These are phyloP conservation scores for Coniella lustricola DNA, from an alignment of 2,329 filamentous ascomycete genomes.

Conservation along the genomic window DNA sequence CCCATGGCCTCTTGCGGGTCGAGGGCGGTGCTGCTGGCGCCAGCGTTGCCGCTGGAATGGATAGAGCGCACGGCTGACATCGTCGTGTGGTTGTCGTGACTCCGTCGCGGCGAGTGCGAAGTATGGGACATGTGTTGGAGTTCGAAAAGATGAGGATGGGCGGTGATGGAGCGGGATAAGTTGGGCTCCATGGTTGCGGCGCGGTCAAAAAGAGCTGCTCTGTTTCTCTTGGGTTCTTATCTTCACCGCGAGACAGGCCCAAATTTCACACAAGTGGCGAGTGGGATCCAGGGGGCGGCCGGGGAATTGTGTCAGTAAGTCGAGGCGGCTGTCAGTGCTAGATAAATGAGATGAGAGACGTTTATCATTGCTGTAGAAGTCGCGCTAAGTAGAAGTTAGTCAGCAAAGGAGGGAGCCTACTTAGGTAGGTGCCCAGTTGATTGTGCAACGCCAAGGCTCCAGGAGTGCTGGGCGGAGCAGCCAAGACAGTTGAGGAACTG, in stretches of 20 bases:
- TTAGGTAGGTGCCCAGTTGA: too few relatives aligned
- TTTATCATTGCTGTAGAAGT: too few relatives aligned
- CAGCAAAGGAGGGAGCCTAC: too few relatives aligned
- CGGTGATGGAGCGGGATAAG: constrained; percentile 33
- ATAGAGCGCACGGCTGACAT: constrained; percentile 14
- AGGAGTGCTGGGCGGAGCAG: too few relatives aligned
- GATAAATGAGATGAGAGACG: too few relatives aligned
- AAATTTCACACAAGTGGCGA: background rate
- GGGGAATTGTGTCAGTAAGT: too few relatives aligned
- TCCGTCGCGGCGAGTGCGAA: background rate
- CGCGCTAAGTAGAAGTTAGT: too few relatives aligned
- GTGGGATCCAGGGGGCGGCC: too few relatives aligned
- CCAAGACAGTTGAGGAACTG: too few relatives aligned
- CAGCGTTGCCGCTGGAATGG: constrained; percentile 22
- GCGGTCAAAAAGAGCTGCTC: background rate
- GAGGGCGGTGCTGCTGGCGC: constrained; percentile 40
- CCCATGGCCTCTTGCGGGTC: constrained; percentile 31
- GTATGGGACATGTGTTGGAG: constrained; percentile 25
- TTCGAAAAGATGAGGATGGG: constrained; percentile 39
- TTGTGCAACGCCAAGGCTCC: too few relatives aligned
- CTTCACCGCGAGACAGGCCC: too few relatives aligned
- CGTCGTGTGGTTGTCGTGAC: constrained; percentile 19
- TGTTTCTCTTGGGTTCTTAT: background rate
- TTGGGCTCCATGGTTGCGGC: constrained; percentile 31
- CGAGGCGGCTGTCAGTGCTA: too few relatives aligned